Evolutionary conservation across 345 rosid species (phyloP), one percentile per base, ranked within the genome.

Genomic region (Eucalyptus cladocalyx): DNA sequence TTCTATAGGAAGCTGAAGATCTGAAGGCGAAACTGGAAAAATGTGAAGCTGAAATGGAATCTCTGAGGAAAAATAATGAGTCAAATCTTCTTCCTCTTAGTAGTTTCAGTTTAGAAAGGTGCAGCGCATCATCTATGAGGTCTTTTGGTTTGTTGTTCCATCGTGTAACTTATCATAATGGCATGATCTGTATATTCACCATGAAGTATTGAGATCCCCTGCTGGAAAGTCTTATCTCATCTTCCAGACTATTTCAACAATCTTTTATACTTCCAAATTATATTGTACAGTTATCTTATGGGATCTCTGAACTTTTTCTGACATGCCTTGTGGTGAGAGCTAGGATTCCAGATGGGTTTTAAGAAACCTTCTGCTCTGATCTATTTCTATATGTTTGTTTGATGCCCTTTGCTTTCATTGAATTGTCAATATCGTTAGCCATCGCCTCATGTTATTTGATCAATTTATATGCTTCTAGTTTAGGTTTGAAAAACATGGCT

Each of bases 31-130:
- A 95, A 91, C 94, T 95, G 88, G 95, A 93, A 91, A 95, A 91
- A 91, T 96, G 94, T 91, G 98, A 98, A 93, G 95, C 95, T 88
- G 98, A 98, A 91, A 89, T 95, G 76, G 98, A 98, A 92, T 93
- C 91, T 90, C 88, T 90, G 89, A 92, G 96, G 94, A 97, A 96
- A 92, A 92, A 95, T 42, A 93, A 93, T 90, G 98, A 98, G 93
- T 91, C 93, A 89, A 90, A 87, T 89, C 95, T 96, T 90, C 92
- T 98, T 87, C 98, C 98, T n/a, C 88, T 96, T 69, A 90, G 95
- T 89, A 94, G 94, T 91, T 93, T 95, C 89, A 90, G 94, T 85
- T 80, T 85, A n/a, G 93, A 94, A 93, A 93, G 91, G 99, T 96
- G 91, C 51, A 92, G 86, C 28, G 23, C 86, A 89, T 48, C 48